These are phyloP conservation scores for Hyphodiscus sp. DNA, from an alignment of 2,329 filamentous ascomycete genomes.

Conservation along the genomic window DNA sequence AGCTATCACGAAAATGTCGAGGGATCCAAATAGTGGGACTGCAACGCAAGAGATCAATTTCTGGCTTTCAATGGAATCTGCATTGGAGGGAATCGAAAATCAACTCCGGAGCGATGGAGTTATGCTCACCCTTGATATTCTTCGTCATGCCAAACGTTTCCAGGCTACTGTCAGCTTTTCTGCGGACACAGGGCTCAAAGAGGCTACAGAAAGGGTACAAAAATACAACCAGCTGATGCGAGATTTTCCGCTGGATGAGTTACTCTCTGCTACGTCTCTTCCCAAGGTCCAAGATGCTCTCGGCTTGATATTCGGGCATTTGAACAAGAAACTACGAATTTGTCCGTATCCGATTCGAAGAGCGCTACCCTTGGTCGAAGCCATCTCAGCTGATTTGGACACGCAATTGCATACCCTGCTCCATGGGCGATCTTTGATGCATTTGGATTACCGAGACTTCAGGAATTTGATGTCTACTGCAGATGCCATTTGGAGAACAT, in stretches of 20 bases:
- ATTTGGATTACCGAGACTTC: conserved; percentile 89
- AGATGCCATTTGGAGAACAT: conserved; percentile 79
- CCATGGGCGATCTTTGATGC: conserved; percentile 80
- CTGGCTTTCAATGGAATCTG: conserved; percentile 95
- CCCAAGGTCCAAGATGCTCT: conserved; percentile 85
- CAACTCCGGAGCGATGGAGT: conserved; percentile 88
- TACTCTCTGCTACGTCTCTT: conserved; percentile 85
- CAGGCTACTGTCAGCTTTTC: conserved; percentile 96
- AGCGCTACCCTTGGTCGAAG: conserved; percentile 89
- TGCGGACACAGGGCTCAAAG: conserved; percentile 91
- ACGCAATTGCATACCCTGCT: conserved; percentile 78
- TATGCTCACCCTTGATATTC: conserved; percentile 81
- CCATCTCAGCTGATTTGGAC: conserved; percentile 90
- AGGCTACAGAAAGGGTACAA: conserved; percentile 91
- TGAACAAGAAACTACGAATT: conserved; percentile 97
- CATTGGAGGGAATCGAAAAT: conserved; percentile 82
- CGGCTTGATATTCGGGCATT: conserved; percentile 80
- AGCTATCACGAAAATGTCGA: conserved; percentile 87
- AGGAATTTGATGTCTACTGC: conserved; percentile 75
- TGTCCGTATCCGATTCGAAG: conserved; percentile 92
- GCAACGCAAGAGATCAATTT: conserved; percentile 98
- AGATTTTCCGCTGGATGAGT: conserved; percentile 91
- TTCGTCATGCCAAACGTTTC: conserved; percentile 96
- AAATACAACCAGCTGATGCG: conserved; percentile 99
- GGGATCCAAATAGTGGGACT: conserved; percentile 69